A percentile compares a stretch with the other conserved stretches of the same genome.
Evolutionary conservation across 2,329 filamentous ascomycete species (phyloP).

Genomic region (Fusarium phyllophilum): DNA sequence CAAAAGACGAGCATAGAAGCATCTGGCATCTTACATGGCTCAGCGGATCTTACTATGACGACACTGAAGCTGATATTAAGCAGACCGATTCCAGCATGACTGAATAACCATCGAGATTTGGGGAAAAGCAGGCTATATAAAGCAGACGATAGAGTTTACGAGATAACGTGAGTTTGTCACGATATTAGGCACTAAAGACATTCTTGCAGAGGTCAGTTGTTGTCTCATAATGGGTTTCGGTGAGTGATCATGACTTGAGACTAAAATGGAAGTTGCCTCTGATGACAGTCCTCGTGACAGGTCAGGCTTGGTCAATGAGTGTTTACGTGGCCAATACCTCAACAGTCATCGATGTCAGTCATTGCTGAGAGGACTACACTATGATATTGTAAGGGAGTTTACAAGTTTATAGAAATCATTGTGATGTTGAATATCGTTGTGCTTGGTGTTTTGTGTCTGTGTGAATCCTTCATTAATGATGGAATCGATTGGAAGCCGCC

Average conservation of each 20-base stretch:
- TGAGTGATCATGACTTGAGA: conserved; percentile 4
- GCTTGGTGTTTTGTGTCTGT: conserved; percentile 9
- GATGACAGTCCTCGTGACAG: not conserved
- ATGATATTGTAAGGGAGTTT: not conserved
- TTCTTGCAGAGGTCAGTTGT: conserved; percentile 18
- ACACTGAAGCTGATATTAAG: conserved; percentile 24
- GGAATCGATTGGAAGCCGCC: conserved; percentile 23
- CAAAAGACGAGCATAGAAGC: conserved; percentile 7
- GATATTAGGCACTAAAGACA: conserved; percentile 21
- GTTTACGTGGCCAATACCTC: not conserved
- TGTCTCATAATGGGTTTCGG: conserved; percentile 21
- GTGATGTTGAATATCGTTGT: not conserved
- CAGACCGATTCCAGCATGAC: conserved; percentile 24
- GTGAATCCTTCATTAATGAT: conserved; percentile 1
- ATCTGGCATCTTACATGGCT: conserved; percentile 9
- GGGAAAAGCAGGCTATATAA: conserved; percentile 15
- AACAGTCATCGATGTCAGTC: not conserved
- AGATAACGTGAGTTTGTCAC: conserved; percentile 40
- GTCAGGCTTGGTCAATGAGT: not conserved
- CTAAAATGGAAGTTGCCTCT: conserved; percentile 11
- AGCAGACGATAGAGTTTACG: not conserved
- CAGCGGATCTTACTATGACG: conserved; percentile 36
- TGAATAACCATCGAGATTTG: conserved; percentile 5
- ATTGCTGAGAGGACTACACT: not conserved
- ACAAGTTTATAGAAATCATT: not conserved